Evolutionary conservation across 257 asterid species (phyloP).

Genomic region (Marsdenia floribunda): DNA sequence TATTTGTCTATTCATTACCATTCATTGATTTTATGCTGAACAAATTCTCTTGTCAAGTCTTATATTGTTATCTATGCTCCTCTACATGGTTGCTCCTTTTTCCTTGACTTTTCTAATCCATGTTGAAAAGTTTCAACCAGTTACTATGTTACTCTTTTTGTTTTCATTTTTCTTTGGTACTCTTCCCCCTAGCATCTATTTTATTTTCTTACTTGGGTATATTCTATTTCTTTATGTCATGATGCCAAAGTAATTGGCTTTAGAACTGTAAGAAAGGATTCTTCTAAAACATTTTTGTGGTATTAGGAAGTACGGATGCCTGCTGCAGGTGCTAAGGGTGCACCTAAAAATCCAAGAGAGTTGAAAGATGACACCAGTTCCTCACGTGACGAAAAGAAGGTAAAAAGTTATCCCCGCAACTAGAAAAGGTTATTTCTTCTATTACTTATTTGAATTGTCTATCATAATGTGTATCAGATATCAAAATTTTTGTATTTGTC

Average conservation of each 20-base stretch:
- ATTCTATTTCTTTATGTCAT: slow-evolving; percentile 6
- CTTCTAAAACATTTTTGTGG: slow-evolving; percentile 24
- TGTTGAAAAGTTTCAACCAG: background rate
- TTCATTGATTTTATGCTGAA: background rate
- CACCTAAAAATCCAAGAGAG: slow-evolving; percentile 74
- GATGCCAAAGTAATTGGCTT: slow-evolving; percentile 9
- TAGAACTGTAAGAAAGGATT: slow-evolving; percentile 8
- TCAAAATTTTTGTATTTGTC: background rate
- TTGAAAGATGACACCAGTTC: slow-evolving; percentile 74
- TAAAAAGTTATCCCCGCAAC: slow-evolving; percentile 1
- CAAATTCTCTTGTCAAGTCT: background rate
- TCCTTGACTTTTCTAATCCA: background rate
- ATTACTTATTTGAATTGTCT: background rate
- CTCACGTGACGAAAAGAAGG: slow-evolving; percentile 94
- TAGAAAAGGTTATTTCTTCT: background rate
- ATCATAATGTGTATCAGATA: background rate
- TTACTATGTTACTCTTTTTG: background rate
- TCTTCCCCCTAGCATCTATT: background rate
- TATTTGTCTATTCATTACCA: background rate
- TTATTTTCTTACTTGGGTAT: slow-evolving; percentile 4
- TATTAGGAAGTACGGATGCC: slow-evolving; percentile 95
- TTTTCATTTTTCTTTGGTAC: background rate
- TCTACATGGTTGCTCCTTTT: background rate
- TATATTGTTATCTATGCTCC: background rate
- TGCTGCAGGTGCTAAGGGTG: slow-evolving; percentile 82